Conservation (phyloP, 495 filamentous ascomycete genomes). For the Penicillium paradoxum region DNA sequence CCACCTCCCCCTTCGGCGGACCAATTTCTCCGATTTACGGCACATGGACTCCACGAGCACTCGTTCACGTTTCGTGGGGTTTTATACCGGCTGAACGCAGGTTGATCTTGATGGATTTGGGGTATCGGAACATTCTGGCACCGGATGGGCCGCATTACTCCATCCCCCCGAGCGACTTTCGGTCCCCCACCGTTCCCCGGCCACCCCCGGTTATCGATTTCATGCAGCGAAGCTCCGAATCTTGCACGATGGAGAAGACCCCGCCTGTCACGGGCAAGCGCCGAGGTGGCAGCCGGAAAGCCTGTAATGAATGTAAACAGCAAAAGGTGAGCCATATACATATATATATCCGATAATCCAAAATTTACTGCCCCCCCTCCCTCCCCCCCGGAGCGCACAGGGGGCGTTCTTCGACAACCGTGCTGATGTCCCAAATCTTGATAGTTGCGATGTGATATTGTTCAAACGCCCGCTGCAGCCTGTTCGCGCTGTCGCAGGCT, state of each 20-base stretch:
- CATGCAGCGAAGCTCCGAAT: slow-evolving; percentile 31
- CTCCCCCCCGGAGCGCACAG: neutral
- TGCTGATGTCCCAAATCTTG: slow-evolving; percentile 1
- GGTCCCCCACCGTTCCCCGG: slow-evolving; percentile 37
- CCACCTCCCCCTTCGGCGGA: slow-evolving; percentile 3
- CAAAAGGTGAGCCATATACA: slow-evolving; percentile 39
- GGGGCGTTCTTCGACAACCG: neutral
- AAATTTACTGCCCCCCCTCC: no score
- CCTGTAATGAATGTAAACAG: slow-evolving; percentile 49
- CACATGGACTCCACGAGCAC: slow-evolving; percentile 23
- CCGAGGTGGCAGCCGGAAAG: slow-evolving; percentile 44
- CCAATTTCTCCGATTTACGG: slow-evolving; percentile 47
- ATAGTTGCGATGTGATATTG: slow-evolving; percentile 47
- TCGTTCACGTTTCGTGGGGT: slow-evolving; percentile 26
- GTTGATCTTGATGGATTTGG: slow-evolving; percentile 40
- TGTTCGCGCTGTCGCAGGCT: slow-evolving; percentile 46
- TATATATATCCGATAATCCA: neutral
- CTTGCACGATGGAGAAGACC: slow-evolving; percentile 40
- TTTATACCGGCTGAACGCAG: slow-evolving; percentile 33
- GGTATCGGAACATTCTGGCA: slow-evolving; percentile 38
- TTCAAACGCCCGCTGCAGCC: slow-evolving; percentile 40
- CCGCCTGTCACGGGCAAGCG: slow-evolving; percentile 44
- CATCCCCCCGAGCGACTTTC: slow-evolving; percentile 39
- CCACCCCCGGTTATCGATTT: slow-evolving; percentile 32
- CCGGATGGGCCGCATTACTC: slow-evolving; percentile 33